Evolutionary conservation across 768 basidiomycete species (phyloP).

Genomic region (Termitomyces sp.): DNA sequence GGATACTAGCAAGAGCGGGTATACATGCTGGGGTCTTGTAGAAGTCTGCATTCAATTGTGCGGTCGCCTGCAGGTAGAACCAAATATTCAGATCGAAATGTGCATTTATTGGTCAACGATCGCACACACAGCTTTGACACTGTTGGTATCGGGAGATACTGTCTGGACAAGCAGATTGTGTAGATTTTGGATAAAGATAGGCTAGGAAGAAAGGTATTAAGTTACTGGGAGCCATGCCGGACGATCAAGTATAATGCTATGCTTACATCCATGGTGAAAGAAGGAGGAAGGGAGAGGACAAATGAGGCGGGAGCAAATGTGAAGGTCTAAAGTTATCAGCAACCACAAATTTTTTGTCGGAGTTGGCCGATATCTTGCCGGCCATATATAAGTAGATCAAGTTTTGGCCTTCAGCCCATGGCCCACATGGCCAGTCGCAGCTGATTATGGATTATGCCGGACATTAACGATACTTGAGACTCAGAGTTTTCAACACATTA

Average conservation of each 20-base stretch:
- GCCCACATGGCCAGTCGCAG: neutral
- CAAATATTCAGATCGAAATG: constrained; percentile 3
- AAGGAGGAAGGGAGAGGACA: constrained; percentile 14
- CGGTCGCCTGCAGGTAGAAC: constrained; percentile 63
- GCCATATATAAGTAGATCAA: neutral
- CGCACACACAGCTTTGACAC: constrained; percentile 78
- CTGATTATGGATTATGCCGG: neutral
- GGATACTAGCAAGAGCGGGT: constrained; percentile 82
- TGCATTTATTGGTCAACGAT: neutral
- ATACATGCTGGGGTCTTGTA: constrained; percentile 92
- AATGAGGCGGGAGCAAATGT: constrained; percentile 21
- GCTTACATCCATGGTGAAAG: constrained; percentile 45
- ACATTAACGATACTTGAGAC: neutral
- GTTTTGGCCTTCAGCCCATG: neutral
- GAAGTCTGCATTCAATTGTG: constrained; percentile 85
- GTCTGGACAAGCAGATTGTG: constrained; percentile 85
- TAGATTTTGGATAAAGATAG: constrained; percentile 71
- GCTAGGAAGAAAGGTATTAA: constrained; percentile 35
- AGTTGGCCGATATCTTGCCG: constrained; percentile 39
- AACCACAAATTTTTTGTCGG: constrained; percentile 53
- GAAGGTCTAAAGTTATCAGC: constrained; percentile 16
- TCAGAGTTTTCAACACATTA: neutral
- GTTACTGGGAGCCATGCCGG: constrained; percentile 10
- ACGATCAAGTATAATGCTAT: constrained; percentile 4
- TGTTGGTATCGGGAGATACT: constrained; percentile 81